These are phyloP conservation scores for Cladosporium sp. DNA, from an alignment of 2,329 filamentous ascomycete species.

Conservation along the genomic window DNA sequence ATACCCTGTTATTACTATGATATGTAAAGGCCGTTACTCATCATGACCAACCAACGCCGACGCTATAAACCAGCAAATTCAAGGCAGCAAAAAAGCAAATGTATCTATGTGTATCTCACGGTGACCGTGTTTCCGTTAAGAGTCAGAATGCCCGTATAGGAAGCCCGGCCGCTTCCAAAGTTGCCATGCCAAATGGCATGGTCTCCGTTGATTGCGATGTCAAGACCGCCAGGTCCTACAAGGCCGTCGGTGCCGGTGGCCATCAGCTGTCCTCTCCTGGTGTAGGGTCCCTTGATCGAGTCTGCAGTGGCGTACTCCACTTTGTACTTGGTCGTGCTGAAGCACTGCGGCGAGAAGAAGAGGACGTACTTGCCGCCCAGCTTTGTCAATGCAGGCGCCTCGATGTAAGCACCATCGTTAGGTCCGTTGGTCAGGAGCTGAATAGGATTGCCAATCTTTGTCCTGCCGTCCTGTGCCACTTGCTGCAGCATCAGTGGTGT, in stretches of 20 bases:
- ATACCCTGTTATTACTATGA: neutral
- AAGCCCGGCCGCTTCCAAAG: conserved; percentile 17
- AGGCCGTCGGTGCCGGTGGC: conserved; percentile 24
- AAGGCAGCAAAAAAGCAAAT: neutral
- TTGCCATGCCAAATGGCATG: conserved; percentile 29
- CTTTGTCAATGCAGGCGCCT: conserved; percentile 28
- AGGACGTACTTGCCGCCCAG: conserved; percentile 27
- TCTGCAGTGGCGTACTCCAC: conserved; percentile 26
- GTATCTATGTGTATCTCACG: neutral
- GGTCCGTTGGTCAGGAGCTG: conserved; percentile 25
- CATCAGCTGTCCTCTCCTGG: conserved; percentile 22
- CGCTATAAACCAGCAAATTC: neutral
- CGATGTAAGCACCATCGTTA: conserved; percentile 28
- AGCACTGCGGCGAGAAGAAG: conserved; percentile 32
- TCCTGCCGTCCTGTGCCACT: conserved; percentile 24
- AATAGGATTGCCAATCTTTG: conserved; percentile 21
- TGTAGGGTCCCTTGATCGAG: conserved; percentile 26
- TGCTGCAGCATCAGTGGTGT: conserved; percentile 30
- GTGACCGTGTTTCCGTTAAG: conserved; percentile 15
- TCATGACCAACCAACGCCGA: conserved; percentile 2
- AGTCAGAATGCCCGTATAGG: conserved; percentile 18
- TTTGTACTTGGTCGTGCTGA: conserved; percentile 24
- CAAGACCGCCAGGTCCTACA: conserved; percentile 27
- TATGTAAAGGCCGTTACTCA: neutral
- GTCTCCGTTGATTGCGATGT: conserved; percentile 29